These are phyloP conservation scores for Lactarius quietus DNA, from an alignment of 768 basidiomycete genomes.

Conservation along the genomic window DNA sequence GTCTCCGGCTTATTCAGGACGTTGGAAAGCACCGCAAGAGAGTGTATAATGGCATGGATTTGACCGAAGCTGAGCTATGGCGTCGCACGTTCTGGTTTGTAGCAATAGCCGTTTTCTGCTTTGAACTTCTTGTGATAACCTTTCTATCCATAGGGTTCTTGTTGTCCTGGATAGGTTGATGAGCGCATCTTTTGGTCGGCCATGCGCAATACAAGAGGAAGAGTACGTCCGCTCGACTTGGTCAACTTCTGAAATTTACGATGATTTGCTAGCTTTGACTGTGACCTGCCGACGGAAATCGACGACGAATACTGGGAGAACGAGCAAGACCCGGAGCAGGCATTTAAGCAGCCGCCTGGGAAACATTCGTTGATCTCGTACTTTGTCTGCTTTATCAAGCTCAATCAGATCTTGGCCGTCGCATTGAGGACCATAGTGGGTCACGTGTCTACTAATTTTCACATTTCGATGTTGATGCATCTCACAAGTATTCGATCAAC, in stretches of 20 bases:
- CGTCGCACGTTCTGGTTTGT: constrained; percentile 62
- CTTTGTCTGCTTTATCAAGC: constrained; percentile 54
- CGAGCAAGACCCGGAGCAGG: constrained; percentile 19
- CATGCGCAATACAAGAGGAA: constrained; percentile 69
- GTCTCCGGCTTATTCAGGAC: constrained; percentile 70
- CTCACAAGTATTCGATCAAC: constrained; percentile 67
- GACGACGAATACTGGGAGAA: constrained; percentile 28
- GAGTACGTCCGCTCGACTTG: constrained; percentile 46
- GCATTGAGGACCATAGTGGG: constrained; percentile 59
- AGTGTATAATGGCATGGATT: constrained; percentile 38
- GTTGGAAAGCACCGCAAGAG: constrained; percentile 64
- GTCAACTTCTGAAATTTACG: constrained; percentile 9
- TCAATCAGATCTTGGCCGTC: constrained; percentile 61
- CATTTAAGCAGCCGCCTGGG: constrained; percentile 61
- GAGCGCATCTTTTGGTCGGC: constrained; percentile 58
- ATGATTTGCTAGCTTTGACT: constrained; percentile 28
- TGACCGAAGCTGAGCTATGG: constrained; percentile 67
- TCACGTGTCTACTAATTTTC: background rate
- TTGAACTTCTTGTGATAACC: background rate
- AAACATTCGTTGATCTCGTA: constrained; percentile 52
- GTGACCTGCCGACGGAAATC: constrained; percentile 24
- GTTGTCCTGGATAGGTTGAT: constrained; percentile 45
- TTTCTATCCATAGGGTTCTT: constrained; percentile 41
- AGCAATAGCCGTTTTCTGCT: background rate
- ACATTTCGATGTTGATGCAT: background rate